Evolutionary conservation across 352 stramenopile genomes (phyloP).

Genomic region (Phytophthora capsici): DNA sequence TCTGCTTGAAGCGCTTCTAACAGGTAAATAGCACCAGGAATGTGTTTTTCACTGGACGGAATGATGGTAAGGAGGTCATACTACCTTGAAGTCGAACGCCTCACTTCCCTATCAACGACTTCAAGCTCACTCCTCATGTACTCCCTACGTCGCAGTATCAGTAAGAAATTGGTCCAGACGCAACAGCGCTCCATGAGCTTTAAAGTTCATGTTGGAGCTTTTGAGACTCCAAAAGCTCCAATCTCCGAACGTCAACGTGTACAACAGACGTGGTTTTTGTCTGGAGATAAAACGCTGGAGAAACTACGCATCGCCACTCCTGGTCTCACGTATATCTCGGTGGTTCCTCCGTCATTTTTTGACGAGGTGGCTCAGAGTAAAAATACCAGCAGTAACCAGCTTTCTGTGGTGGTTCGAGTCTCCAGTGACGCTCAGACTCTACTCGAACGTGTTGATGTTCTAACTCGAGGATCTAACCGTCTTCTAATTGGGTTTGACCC

Average conservation of each 20-base stretch:
- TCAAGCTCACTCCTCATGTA: conserved; percentile 9
- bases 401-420: conserved; percentile 24
- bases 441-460: conserved; percentile 24
- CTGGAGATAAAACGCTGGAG: conserved; percentile 25
- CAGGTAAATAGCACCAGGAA: background rate
- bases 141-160: conserved; percentile 15
- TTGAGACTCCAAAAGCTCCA: conserved; percentile 15
- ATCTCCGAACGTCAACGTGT: conserved; percentile 26
- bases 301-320: conserved; percentile 35
- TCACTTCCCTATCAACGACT: conserved; percentile 19
- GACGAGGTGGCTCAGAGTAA: conserved; percentile 23
- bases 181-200: conserved; percentile 32
- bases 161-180: conserved; percentile 1
- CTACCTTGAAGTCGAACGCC: background rate
- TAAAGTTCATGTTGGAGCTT: conserved; percentile 22
- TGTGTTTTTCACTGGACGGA: background rate
- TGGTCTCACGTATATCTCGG: conserved; percentile 47
- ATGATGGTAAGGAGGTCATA: background rate
- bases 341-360: conserved; percentile 36
- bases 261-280: conserved; percentile 45
- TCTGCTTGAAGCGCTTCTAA: conserved; percentile 54
- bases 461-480: conserved; percentile 21
- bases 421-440: conserved; percentile 25
- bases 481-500: conserved; percentile 28
- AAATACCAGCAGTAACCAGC: conserved; percentile 19